phyloP scores from a whole-genome alignment of 148 eudicot genomes.

The Rhododendron ferrugineum region DNA sequence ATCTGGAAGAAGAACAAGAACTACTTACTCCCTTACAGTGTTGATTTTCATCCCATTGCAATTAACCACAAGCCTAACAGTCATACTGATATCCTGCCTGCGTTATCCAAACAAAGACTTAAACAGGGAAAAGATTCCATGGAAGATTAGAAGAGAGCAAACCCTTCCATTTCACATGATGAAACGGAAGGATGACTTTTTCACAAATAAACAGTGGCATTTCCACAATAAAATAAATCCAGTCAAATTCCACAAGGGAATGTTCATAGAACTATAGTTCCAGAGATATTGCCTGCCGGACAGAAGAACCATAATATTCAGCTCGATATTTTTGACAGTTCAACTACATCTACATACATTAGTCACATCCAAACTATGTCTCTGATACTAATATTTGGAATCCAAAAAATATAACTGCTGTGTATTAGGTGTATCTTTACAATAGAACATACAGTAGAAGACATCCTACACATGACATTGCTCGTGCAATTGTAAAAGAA shows the following conservation, averaged over 20 bases:
- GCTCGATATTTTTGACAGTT: not conserved
- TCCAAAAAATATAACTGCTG: not conserved
- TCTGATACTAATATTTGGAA: not conserved
- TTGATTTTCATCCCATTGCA: constrained; percentile 78
- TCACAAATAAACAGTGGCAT: not conserved
- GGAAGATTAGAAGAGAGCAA: not conserved
- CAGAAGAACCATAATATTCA: not conserved
- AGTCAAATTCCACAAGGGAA: not conserved
- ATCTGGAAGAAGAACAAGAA: constrained; percentile 1
- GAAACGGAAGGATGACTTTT: not conserved
- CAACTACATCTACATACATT: not conserved
- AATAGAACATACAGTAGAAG: not conserved
- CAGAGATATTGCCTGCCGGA: not conserved
- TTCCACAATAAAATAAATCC: not conserved
- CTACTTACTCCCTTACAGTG: constrained; percentile 75
- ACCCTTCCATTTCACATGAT: not conserved
- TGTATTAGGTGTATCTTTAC: not conserved
- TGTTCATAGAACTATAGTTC: not conserved
- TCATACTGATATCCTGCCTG: constrained; percentile 93
- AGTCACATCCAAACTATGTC: not conserved
- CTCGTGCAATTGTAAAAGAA: not conserved
- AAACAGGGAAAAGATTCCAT: not conserved
- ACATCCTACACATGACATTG: not conserved
- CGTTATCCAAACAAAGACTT: constrained; percentile 21
- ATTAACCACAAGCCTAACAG: constrained; percentile 85